Percentiles rank a stretch among this genome's conserved stretches.
Evolutionary conservation across 805 yeast species (phyloP).

Genomic region (Teunomyces kruisii): DNA sequence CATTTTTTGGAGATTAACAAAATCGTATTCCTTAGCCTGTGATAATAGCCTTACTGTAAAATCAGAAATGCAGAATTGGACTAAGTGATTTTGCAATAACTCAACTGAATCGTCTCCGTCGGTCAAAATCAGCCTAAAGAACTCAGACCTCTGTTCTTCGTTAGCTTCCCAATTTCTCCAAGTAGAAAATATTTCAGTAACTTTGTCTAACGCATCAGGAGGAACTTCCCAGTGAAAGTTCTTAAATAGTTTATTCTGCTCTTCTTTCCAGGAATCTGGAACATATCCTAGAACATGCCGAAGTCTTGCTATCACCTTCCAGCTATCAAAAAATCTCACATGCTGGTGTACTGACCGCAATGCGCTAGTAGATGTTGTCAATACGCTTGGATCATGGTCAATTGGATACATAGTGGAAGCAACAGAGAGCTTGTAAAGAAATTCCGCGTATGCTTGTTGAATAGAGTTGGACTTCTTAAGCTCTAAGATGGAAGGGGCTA

Average conservation of each 20-base stretch:
- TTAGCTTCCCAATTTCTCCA: conserved; percentile 95
- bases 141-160: conserved; percentile 54
- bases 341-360: conserved; percentile 71
- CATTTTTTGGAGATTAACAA: conserved; percentile 13
- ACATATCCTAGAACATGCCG: conserved; percentile 67
- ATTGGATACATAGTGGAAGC: conserved; percentile 46
- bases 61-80: conserved; percentile 7
- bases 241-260: conserved; percentile 30
- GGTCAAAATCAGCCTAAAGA: conserved; percentile 51
- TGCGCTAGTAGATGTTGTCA: conserved; percentile 85
- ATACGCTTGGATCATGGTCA: conserved; percentile 82
- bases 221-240: conserved; percentile 46
- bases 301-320: conserved; percentile 81
- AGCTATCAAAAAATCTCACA: conserved; percentile 76
- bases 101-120: not conserved
- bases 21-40: conserved; percentile 13
- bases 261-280: conserved; percentile 52
- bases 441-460: conserved; percentile 25
- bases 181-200: conserved; percentile 57
- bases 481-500: conserved; percentile 15
- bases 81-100: not conserved
- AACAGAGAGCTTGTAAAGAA: conserved; percentile 40
- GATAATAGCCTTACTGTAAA: conserved; percentile 4
- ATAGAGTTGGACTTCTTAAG: conserved; percentile 13
- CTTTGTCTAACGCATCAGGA: conserved; percentile 50